A percentile compares a stretch with the other conserved stretches of the same genome.
These are phyloP conservation scores for Pulveroboletus sp. DNA, from an alignment of 768 basidiomycete genomes.

Conservation along the genomic window DNA sequence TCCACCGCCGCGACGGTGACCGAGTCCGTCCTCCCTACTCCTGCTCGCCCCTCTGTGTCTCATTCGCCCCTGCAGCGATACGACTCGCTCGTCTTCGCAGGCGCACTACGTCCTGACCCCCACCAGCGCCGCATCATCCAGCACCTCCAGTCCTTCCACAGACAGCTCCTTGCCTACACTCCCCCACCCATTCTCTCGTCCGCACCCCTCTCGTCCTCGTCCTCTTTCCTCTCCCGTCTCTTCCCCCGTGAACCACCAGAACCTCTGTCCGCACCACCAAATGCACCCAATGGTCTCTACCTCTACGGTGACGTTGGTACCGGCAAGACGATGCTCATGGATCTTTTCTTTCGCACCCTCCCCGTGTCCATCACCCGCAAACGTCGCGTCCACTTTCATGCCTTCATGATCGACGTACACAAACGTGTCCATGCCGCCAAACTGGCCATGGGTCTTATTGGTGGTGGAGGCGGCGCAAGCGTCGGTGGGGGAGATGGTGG, in stretches of 20 bases:
- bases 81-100: conserved; percentile 43
- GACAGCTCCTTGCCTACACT: conserved; percentile 62
- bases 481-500: conserved; percentile 36
- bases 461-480: conserved; percentile 29
- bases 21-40: not conserved
- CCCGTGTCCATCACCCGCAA: conserved; percentile 62
- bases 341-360: conserved; percentile 87
- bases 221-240: conserved; percentile 23
- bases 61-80: conserved; percentile 36
- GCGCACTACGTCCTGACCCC: conserved; percentile 65
- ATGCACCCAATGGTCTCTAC: conserved; percentile 83
- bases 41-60: not conserved
- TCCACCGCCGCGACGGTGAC: conserved; percentile 7
- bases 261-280: conserved; percentile 37
- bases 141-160: conserved; percentile 76
- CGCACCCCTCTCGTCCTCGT: conserved; percentile 26
- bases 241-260: conserved; percentile 25
- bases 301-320: conserved; percentile 96
- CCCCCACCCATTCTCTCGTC: conserved; percentile 54
- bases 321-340: conserved; percentile 99
- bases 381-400: conserved; percentile 94
- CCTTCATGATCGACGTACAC: conserved; percentile 99
- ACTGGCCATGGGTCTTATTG: conserved; percentile 57
- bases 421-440: conserved; percentile 86
- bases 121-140: conserved; percentile 83